Evolutionary conservation across 148 eudicot species (phyloP), one percentile per base, ranked within the genome.

Genomic region (Silene uniflora): DNA sequence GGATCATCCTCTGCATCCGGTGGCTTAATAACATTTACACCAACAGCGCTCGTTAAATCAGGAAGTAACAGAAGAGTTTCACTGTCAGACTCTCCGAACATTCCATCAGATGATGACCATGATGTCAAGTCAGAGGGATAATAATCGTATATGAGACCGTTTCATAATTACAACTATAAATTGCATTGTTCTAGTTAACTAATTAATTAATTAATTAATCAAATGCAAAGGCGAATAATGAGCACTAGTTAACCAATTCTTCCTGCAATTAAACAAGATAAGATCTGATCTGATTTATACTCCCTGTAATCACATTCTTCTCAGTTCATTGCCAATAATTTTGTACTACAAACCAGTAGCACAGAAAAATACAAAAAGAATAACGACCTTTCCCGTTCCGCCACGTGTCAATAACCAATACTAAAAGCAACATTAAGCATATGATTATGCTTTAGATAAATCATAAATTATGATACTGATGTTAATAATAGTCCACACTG

Each of bases 81-180:
- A 10, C 71, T 89, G 65, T 77, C 92, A 75, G 98, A 93, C 62
- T 79, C 89, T 44, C 85, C 71, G 90, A 85, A 70, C n/a, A 75
- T 89, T 74, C 65, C 89, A 59, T 76, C 90, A 54, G 88, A 83
- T 75, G 91, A 87, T 72, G 86, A 86, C 32, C 59, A 69, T 75
- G 71, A 83, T 75, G 82, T 65, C 61, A 90, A 88, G 72, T 73
- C 86, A 25, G 89, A 90, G 82, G 83, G 86, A 76, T 29, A 1
- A 72, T 35, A 35, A 16, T 49, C 14, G 16, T 49, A 14, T 49
- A 16, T 52, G 10, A 52, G 5, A 11, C 56, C 56, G 56, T 52
- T 14, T 52, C 56, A 52, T 52, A 32, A 32, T 27, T 27, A 27
- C 1, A 1, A 27, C 29, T 2, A 2, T 27, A 27, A 27, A 27